Evolutionary conservation across 2,329 filamentous ascomycete species (phyloP).

Genomic region (Calonectria montana): DNA sequence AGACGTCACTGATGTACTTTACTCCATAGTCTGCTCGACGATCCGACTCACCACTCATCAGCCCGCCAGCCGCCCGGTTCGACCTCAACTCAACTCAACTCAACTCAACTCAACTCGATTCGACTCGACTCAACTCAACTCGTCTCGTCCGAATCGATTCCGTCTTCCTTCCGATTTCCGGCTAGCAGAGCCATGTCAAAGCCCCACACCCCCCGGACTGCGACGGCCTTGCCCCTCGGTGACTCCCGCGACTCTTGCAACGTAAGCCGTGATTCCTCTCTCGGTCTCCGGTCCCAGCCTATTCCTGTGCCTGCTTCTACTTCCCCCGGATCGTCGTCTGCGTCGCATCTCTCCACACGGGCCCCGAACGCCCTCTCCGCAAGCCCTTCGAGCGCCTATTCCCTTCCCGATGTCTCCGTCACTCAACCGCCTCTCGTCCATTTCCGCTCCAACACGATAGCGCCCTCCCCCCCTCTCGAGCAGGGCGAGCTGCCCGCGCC

Average conservation of each 20-base stretch:
- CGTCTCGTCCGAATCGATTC: slow-evolving; percentile 11
- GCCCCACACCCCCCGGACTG: slow-evolving; percentile 41
- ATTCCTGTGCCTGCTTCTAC: slow-evolving; percentile 34
- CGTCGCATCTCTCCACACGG: slow-evolving; percentile 31
- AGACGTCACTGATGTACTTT: slow-evolving; percentile 3
- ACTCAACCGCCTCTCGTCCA: slow-evolving; percentile 37
- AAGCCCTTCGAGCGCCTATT: slow-evolving; percentile 32
- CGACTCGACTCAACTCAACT: slow-evolving; percentile 32
- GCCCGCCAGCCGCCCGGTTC: slow-evolving; percentile 1
- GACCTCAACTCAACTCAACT: slow-evolving; percentile 32
- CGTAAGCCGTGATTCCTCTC: slow-evolving; percentile 35
- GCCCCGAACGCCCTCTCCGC: slow-evolving; percentile 34
- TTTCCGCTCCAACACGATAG: slow-evolving; percentile 44
- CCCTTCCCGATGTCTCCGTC: slow-evolving; percentile 41
- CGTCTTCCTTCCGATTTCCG: slow-evolving; percentile 33
- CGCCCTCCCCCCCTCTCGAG: slow-evolving; percentile 49
- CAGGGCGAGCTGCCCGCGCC: slow-evolving; percentile 34
- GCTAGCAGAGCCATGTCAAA: slow-evolving; percentile 46
- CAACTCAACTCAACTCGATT: slow-evolving; percentile 9
- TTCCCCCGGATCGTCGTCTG: slow-evolving; percentile 33
- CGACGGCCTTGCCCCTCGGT: slow-evolving; percentile 43
- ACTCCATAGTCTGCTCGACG: neutral
- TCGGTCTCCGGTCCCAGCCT: slow-evolving; percentile 34
- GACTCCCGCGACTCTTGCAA: slow-evolving; percentile 27
- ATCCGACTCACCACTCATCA: neutral